phyloP scores from a whole-genome alignment of 164 flowering plant genomes.

The Stephania cephalantha region DNA sequence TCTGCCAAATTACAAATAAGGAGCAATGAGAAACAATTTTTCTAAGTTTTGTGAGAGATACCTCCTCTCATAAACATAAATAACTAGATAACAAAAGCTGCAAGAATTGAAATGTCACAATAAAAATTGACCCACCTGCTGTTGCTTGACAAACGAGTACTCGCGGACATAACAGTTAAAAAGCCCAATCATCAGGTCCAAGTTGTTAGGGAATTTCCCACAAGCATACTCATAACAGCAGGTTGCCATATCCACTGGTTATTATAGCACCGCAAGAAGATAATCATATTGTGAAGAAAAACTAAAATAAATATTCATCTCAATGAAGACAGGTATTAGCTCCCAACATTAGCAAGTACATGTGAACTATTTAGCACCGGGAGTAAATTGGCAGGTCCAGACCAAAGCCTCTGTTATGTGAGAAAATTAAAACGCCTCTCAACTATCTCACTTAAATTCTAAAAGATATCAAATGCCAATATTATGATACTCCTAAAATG shows the following conservation, averaged over 20 bases:
- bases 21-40: not conserved
- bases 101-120: not conserved
- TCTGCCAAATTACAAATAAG: conserved; percentile 38
- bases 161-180: conserved; percentile 91
- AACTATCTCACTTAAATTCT: not conserved
- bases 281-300: not conserved
- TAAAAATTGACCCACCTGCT: conserved; percentile 52
- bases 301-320: not conserved
- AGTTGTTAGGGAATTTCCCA: conserved; percentile 57
- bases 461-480: not conserved
- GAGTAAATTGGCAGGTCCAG: too few species aligned
- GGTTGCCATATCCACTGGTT: conserved; percentile 85
- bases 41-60: not conserved
- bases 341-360: not conserved
- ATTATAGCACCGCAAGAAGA: conserved; percentile 10
- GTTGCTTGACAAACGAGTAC: conserved; percentile 89
- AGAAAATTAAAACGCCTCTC: not conserved
- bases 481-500: not conserved
- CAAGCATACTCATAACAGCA: conserved; percentile 85
- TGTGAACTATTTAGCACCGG: not conserved
- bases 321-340: not conserved
- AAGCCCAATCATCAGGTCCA: conserved; percentile 89
- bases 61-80: not conserved
- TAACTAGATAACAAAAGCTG: not conserved
- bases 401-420: not conserved